Conservation (phyloP, 2,329 filamentous ascomycete genomes). For the Colletotrichum zoysiae region DNA sequence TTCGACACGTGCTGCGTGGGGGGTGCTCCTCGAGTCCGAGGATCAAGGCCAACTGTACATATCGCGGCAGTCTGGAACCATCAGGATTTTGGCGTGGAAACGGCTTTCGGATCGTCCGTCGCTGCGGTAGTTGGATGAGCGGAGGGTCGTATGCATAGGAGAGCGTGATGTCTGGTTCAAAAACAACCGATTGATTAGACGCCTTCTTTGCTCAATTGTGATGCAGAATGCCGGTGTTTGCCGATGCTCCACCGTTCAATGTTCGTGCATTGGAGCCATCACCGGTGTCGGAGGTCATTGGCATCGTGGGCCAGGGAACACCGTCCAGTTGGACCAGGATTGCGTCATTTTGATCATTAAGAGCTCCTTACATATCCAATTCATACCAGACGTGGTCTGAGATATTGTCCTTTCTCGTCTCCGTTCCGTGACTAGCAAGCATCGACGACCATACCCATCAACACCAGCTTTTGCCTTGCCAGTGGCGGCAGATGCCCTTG, state of each 20-base stretch:
- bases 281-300: slow-evolving; percentile 4
- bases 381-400: neutral
- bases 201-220: too few relatives aligned
- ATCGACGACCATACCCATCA: slow-evolving; percentile 16
- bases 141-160: too few relatives aligned
- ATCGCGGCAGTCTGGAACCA: slow-evolving; percentile 29
- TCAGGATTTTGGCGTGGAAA: slow-evolving; percentile 25
- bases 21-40: slow-evolving; percentile 18
- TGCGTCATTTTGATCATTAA: slow-evolving; percentile 12
- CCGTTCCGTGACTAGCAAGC: neutral
- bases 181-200: neutral
- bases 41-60: slow-evolving; percentile 30
- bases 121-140: neutral
- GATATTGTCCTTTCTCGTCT: neutral
- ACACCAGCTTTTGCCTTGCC: slow-evolving; percentile 15
- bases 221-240: neutral
- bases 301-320: neutral
- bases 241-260: neutral
- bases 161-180: too few relatives aligned
- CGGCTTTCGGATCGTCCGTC: slow-evolving; percentile 17
- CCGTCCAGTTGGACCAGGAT: slow-evolving; percentile 15
- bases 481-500: neutral
- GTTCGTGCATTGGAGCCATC: neutral
- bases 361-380: too few relatives aligned
- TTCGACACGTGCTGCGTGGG: slow-evolving; percentile 11